phyloP scores from a whole-genome alignment of 23 red algal species.

The Gracilariopsis chorda region DNA sequence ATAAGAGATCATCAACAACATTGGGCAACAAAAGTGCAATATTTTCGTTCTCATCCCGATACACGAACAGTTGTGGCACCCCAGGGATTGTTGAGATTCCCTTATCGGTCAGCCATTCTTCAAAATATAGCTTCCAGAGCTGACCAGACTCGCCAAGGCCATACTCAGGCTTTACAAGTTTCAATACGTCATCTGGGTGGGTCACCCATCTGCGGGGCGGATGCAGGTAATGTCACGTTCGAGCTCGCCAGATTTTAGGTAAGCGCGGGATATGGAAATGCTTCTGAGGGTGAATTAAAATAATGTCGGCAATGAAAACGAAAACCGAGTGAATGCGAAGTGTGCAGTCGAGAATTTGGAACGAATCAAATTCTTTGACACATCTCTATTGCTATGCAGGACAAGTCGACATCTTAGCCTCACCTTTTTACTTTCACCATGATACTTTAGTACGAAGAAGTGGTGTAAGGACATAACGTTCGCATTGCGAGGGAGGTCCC shows the following conservation, averaged over 20 bases:
- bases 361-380: not conserved
- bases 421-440: not conserved
- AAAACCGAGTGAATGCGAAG: not conserved
- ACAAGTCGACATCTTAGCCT: not conserved
- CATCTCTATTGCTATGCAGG: not conserved
- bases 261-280: not conserved
- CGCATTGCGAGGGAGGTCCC: too few relatives aligned
- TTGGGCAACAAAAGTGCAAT: too few relatives aligned
- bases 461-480: too few relatives aligned
- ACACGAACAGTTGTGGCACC: too few relatives aligned
- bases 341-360: not conserved
- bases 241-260: not conserved
- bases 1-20: too few relatives aligned
- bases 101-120: not conserved
- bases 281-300: not conserved
- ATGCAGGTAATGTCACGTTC: not conserved
- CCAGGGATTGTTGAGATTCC: too few relatives aligned
- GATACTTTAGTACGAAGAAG: too few relatives aligned
- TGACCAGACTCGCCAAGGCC: not conserved
- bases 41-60: too few relatives aligned
- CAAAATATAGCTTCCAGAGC: not conserved
- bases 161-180: not conserved
- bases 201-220: too few relatives aligned
- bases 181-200: not conserved
- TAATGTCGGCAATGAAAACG: not conserved